Evolutionary conservation across 2,329 filamentous ascomycete genomes (phyloP).

Genomic region (Raffaelea ambrosiae): DNA sequence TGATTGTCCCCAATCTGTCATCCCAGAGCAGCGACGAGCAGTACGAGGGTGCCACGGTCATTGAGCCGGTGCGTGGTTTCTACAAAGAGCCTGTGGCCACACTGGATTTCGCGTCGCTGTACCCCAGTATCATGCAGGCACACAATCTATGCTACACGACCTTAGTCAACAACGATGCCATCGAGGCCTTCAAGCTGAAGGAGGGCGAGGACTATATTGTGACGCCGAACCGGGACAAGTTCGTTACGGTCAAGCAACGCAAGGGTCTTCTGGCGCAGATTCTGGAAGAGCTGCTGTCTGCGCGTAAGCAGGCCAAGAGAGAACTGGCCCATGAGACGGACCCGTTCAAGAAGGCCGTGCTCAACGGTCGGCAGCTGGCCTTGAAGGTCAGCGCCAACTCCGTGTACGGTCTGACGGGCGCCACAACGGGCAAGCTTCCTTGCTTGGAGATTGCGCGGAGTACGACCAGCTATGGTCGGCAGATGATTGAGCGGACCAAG

Average conservation of each 20-base stretch:
- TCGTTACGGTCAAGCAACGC: slow-evolving; percentile 77
- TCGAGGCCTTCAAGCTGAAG: slow-evolving; percentile 67
- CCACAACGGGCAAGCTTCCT: slow-evolving; percentile 89
- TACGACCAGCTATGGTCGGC: slow-evolving; percentile 91
- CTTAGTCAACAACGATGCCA: slow-evolving; percentile 66
- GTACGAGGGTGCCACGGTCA: slow-evolving; percentile 96
- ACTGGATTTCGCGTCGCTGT: slow-evolving; percentile 96
- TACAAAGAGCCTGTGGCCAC: slow-evolving; percentile 94
- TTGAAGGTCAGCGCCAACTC: slow-evolving; percentile 96
- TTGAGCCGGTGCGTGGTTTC: slow-evolving; percentile 87
- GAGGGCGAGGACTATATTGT: slow-evolving; percentile 95
- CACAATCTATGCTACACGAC: slow-evolving; percentile 99
- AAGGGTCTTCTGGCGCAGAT: slow-evolving; percentile 93
- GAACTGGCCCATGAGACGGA: slow-evolving; percentile 85
- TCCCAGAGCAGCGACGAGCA: slow-evolving; percentile 70
- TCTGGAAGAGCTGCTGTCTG: slow-evolving; percentile 83
- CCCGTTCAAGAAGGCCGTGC: slow-evolving; percentile 92
- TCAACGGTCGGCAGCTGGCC: slow-evolving; percentile 94
- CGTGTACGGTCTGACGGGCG: slow-evolving; percentile 94
- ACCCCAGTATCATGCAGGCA: slow-evolving; percentile 97
- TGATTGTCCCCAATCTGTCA: slow-evolving; percentile 84
- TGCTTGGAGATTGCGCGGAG: slow-evolving; percentile 94
- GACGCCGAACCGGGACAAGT: slow-evolving; percentile 89
- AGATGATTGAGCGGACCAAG: slow-evolving; percentile 99
- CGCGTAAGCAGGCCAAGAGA: slow-evolving; percentile 89